A percentile compares a stretch with the other conserved stretches of the same genome.
phyloP scores from a whole-genome alignment of 2,329 filamentous ascomycete genomes.

The Ophiostoma fasciatum region DNA sequence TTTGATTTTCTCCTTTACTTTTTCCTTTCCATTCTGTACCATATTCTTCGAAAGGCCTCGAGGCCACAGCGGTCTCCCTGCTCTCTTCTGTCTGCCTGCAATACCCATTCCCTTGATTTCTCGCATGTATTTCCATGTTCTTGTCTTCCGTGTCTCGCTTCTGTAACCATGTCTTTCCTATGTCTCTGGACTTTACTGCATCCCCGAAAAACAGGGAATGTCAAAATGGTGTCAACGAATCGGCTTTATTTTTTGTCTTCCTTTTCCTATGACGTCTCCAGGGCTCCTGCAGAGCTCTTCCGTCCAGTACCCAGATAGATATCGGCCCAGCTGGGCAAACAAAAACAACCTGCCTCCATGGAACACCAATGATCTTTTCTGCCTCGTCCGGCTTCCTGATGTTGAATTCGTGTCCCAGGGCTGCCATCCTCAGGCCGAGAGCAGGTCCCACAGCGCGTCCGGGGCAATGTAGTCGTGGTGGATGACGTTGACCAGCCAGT shows the following conservation, averaged over 20 bases:
- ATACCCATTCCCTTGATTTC: not conserved
- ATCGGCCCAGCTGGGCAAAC: not conserved
- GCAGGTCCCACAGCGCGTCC: constrained; percentile 57
- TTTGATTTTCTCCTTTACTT: not conserved
- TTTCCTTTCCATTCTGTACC: no score
- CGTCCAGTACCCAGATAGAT: no score
- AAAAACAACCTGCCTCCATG: no score
- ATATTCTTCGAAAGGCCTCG: no score
- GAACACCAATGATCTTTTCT: not conserved
- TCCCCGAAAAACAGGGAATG: no score
- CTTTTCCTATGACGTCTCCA: no score
- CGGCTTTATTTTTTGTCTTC: not conserved
- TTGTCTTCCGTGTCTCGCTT: not conserved
- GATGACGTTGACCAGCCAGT: constrained; percentile 85
- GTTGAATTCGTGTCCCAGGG: not conserved
- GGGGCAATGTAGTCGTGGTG: constrained; percentile 63
- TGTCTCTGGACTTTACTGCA: no score
- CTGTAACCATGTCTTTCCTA: not conserved
- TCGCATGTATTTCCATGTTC: not conserved
- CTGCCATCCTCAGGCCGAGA: constrained; percentile 19
- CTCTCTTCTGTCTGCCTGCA: not conserved
- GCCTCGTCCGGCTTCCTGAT: not conserved
- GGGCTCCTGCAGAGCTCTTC: no score
- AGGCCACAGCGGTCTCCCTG: no score
- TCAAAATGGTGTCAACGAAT: no score